Conservation (phyloP, 192 early-diverging fungal genomes). For the Umbelopsis sp. region DNA sequence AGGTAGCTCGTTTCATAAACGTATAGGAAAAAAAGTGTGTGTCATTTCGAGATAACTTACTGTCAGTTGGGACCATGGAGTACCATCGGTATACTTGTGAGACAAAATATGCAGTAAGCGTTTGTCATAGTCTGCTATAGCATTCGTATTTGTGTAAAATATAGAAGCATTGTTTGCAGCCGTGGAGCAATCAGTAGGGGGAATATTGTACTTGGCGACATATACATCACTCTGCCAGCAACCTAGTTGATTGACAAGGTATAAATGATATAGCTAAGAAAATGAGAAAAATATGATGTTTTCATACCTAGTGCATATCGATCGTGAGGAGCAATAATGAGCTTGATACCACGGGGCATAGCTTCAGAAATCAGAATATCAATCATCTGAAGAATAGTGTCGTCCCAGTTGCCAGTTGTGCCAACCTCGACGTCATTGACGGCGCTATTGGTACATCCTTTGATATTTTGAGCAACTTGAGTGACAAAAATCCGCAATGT, state of each 20-base stretch:
- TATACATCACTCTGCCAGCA: slow-evolving; percentile 13
- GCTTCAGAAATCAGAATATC: slow-evolving; percentile 7
- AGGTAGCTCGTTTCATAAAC: background rate
- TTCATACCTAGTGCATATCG: slow-evolving; percentile 3
- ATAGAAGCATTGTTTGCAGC: slow-evolving; percentile 4
- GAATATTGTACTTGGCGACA: slow-evolving; percentile 1
- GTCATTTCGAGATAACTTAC: background rate
- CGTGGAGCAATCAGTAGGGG: background rate
- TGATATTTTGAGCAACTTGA: slow-evolving; percentile 1
- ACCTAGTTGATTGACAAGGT: background rate
- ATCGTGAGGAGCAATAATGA: slow-evolving; percentile 14
- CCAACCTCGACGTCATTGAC: slow-evolving; percentile 7
- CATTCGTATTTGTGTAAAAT: background rate
- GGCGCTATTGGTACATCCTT: background rate
- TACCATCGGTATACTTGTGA: background rate
- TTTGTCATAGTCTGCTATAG: slow-evolving; percentile 1
- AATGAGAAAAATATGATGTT: background rate
- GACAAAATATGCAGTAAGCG: background rate
- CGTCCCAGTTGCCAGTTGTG: background rate
- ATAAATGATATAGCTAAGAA: background rate
- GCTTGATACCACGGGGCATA: slow-evolving; percentile 10
- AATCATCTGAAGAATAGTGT: background rate
- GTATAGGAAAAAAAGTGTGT: background rate
- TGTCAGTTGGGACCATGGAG: background rate
- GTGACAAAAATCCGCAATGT: slow-evolving; percentile 5